Evolutionary conservation across 83 land plant genomes (phyloP), one percentile per base, ranked within the genome.

Genomic region (Thuja plicata): DNA sequence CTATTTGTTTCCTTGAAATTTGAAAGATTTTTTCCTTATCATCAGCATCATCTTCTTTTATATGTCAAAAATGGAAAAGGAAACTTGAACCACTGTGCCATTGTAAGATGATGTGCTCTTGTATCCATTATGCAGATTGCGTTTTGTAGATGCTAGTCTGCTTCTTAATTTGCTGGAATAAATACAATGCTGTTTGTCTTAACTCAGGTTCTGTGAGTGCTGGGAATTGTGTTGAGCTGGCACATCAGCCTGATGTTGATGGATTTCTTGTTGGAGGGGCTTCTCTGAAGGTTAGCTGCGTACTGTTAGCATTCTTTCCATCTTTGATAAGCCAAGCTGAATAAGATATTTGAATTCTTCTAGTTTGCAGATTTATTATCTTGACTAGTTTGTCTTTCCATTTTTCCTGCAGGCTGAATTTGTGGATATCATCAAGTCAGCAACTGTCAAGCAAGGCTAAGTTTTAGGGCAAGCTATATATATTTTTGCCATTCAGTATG

Each of bases 211-310:
- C 99, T 41, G 99, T 97, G 34, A 97, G 88, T 91, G 98, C 97
- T 62, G 94, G 93, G 82, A 97, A 95, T 89, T 97, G 95, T 92
- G 92, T 91, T 81, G 95, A 94, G 57, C 87, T 97, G 89, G 98
- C 95, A 41, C 89, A 87, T 55, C 91, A 96, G 88, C 94, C 97
- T 46, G 99, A 97, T 93, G 93, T 97, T 38, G 99, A 96, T 93
- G 99, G 99, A 54, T 97, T 97, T 86, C 94, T 97, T 86, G 99
- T 97, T 87, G 99, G 98, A 34, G 99, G 99, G 84, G 99, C 99
- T 81, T 97, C 99, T 43, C 93, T 97, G 13, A 97, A 97, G 98
- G 98, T 97, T 89, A 13, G 71, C 38, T 43, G 57, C 52, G 34
- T 15, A 27, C 79, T 78, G 74, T 24, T 76, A 27, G 30, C 55